phyloP scores from a whole-genome alignment of 1,139 yeast genomes.

The Nakaseomyces glabratus region DNA sequence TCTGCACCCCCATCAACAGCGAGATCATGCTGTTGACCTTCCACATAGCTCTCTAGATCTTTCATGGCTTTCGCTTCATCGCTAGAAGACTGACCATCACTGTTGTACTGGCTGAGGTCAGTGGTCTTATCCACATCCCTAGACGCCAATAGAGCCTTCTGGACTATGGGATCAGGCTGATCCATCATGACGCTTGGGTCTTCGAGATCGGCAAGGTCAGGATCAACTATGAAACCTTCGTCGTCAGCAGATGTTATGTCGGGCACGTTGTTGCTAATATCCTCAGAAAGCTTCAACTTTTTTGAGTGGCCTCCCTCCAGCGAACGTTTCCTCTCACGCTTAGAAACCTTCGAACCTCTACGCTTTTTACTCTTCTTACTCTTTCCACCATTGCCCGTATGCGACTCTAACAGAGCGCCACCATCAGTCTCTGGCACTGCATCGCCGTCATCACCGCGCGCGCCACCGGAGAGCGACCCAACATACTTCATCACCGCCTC shows the following conservation, averaged over 20 bases:
- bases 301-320: neutral
- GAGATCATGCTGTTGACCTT: too few species aligned
- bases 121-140: too few species aligned
- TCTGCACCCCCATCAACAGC: too few species aligned
- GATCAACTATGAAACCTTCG: constrained; percentile 5
- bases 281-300: constrained; percentile 1
- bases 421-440: constrained; percentile 1
- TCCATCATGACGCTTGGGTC: constrained; percentile 5
- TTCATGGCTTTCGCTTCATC: too few species aligned
- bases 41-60: constrained; percentile 4
- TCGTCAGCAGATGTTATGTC: neutral
- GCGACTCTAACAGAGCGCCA: constrained; percentile 3
- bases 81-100: too few species aligned
- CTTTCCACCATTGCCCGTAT: constrained; percentile 6
- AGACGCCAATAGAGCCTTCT: too few species aligned
- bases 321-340: neutral
- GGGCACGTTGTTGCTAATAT: too few species aligned
- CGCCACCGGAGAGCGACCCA: neutral
- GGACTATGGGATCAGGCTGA: too few species aligned
- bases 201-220: neutral
- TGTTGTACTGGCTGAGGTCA: too few species aligned
- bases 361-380: neutral
- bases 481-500: constrained; percentile 72
- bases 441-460: neutral
- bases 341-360: neutral